Conservation (phyloP, 345 rosid genomes). For the Salix brachista region DNA sequence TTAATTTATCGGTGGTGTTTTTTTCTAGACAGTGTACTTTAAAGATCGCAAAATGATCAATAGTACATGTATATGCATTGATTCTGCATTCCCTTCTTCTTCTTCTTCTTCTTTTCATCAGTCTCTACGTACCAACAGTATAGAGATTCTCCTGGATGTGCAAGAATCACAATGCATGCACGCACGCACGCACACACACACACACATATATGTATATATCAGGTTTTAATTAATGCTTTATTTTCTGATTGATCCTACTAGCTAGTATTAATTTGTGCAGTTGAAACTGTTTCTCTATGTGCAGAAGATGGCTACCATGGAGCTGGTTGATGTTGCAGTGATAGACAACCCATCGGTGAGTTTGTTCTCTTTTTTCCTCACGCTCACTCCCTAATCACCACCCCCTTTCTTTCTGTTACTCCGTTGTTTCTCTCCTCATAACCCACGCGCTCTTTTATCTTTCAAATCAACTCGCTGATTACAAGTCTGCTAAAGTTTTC, state of each 20-base stretch:
- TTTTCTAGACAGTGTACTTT: background rate
- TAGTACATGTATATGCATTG: background rate
- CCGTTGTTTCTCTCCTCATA: background rate
- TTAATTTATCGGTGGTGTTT: background rate
- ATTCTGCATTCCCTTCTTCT: background rate
- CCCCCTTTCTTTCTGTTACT: background rate
- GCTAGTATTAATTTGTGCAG: background rate
- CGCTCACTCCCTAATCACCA: no score
- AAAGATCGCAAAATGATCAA: background rate
- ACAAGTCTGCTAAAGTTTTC: no score
- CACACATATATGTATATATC: background rate
- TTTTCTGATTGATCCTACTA: background rate
- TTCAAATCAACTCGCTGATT: background rate
- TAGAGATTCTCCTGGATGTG: background rate
- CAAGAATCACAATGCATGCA: background rate
- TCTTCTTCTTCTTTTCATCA: background rate
- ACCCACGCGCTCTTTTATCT: background rate
- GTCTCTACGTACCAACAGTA: background rate
- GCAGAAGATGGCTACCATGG: background rate
- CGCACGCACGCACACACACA: no score
- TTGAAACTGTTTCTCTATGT: background rate
- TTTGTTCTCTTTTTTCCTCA: background rate
- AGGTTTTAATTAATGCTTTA: background rate
- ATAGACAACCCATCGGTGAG: background rate
- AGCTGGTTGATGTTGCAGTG: background rate